Percentiles rank a stretch among this genome's conserved stretches.
These are phyloP conservation scores for Teratosphaeria epicoccoides DNA, from an alignment of 2,329 filamentous ascomycete genomes.

Conservation along the genomic window DNA sequence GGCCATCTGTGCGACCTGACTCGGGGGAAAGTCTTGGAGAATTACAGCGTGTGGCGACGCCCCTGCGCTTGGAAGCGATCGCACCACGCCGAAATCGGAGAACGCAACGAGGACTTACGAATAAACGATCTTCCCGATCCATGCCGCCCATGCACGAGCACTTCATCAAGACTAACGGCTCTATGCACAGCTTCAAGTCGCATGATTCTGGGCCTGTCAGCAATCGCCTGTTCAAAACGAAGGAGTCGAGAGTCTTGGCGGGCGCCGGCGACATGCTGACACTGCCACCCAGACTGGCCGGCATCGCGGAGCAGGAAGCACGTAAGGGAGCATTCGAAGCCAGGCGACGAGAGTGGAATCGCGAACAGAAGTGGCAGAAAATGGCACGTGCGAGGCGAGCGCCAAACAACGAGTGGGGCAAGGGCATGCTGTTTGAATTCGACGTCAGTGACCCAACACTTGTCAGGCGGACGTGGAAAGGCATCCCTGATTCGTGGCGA, in stretches of 20 bases:
- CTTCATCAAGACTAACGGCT: conserved; percentile 26
- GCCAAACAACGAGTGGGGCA: conserved; percentile 31
- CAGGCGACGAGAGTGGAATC: conserved; percentile 49
- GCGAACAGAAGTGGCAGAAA: conserved; percentile 57
- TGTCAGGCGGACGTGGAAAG: conserved; percentile 90
- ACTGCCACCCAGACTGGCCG: conserved; percentile 42
- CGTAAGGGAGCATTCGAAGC: conserved; percentile 34
- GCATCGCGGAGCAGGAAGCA: conserved; percentile 36
- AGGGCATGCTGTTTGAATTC: conserved; percentile 64
- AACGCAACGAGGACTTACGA: conserved; percentile 41
- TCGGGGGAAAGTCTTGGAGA: conserved; percentile 13
- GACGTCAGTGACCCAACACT: conserved; percentile 69
- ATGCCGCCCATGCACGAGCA: conserved; percentile 19
- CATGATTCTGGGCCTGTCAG: conserved; percentile 9
- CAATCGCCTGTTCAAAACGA: conserved; percentile 36
- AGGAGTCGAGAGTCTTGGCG: conserved; percentile 44
- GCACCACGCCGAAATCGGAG: conserved; percentile 44
- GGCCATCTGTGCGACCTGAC: conserved; percentile 24
- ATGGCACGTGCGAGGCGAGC: conserved; percentile 40
- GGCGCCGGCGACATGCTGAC: conserved; percentile 57
- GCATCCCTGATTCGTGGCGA: conserved; percentile 92
- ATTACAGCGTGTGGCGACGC: conserved; percentile 50
- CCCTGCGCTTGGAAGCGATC: conserved; percentile 46
- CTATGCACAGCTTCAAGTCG: conserved; percentile 31
- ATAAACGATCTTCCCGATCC: conserved; percentile 33